Evolutionary conservation across 2,329 filamentous ascomycete species (phyloP), one percentile per base, ranked within the genome.

Genomic region (Juglanconis juglandina): DNA sequence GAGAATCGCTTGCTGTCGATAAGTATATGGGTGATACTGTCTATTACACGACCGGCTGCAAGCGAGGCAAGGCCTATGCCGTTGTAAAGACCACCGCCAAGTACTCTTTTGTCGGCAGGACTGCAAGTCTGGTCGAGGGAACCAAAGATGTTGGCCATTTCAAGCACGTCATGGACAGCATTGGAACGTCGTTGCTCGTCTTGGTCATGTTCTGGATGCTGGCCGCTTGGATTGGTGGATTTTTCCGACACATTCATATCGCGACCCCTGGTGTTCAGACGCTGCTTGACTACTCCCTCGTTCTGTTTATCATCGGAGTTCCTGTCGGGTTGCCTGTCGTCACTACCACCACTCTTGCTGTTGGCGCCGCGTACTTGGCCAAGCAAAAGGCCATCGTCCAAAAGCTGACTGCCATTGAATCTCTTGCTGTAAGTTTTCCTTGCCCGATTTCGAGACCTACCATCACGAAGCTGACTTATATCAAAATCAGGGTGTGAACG

Each of bases 161-260:
- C 84, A 91, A 92, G 80, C 87, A 88, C 67, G 89, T 91, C 80
- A 92, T 92, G 89, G 87, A 91, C 83, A 88, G 84, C 72, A 91
- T 92, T 69, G 89, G 89, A 75, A 90, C 87, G 56, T 79, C 86
- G 61, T 80, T 92, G 61, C 81, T 92, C 67, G 87, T 91, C 68
- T 79, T 92, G 64, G 89, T 91, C 78, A 87, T 91, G 77, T 88
- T 89, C 78, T 91, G 84, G 81, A 90, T 91, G 73, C 79, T 92
- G 68, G 78, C 84, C 58, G 82, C 87, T 67, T 91, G 89, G 89
- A 89, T 91, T 66, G 89, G 89, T 75, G 89, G 87, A 73, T 92
- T 92, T 83, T 91, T 86, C 84, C 88, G 85, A 71, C 79, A 89
- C 76, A 73, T 90, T 66, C 79, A 79, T 65, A 85, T 92, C 67